phyloP scores from a whole-genome alignment of 1,139 yeast genomes.

The Hemisphaericaspora lyxosophila region DNA sequence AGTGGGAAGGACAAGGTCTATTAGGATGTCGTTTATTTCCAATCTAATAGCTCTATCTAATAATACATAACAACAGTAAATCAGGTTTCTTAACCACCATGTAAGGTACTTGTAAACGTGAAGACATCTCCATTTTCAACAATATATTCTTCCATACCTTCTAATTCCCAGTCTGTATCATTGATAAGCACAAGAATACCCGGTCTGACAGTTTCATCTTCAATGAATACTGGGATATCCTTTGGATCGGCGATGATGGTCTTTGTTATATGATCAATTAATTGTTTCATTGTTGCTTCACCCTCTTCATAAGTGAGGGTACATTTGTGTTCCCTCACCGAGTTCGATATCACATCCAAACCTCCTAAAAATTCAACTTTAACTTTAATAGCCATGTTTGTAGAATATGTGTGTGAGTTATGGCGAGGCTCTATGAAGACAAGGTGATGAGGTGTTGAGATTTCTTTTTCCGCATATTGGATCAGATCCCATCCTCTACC shows the following conservation, averaged over 20 bases:
- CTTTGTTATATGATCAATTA: slow-evolving; percentile 55
- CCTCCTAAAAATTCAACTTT: slow-evolving; percentile 63
- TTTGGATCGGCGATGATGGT: slow-evolving; percentile 60
- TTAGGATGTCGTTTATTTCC: slow-evolving; percentile 70
- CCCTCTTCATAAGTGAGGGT: slow-evolving; percentile 41
- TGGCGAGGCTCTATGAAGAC: neutral
- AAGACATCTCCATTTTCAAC: slow-evolving; percentile 75
- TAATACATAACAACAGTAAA: neutral
- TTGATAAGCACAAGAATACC: slow-evolving; percentile 90
- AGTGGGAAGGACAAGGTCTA: slow-evolving; percentile 73
- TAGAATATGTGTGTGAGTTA: neutral
- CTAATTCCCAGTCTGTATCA: slow-evolving; percentile 97
- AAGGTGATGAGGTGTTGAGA: neutral
- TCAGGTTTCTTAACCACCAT: slow-evolving; percentile 70
- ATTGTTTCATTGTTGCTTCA: slow-evolving; percentile 53
- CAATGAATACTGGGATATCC: slow-evolving; percentile 74
- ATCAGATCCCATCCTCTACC: too few relatives aligned
- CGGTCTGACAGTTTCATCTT: slow-evolving; percentile 79
- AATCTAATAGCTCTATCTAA: slow-evolving; percentile 20
- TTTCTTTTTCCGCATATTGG: neutral
- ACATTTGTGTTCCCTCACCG: slow-evolving; percentile 49
- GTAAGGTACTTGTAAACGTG: slow-evolving; percentile 89
- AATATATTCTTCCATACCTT: slow-evolving; percentile 80
- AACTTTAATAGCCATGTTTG: slow-evolving; percentile 26
- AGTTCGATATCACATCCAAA: slow-evolving; percentile 61